phyloP scores from a whole-genome alignment of 495 filamentous ascomycete genomes.

The Pyronema omphalodes region DNA sequence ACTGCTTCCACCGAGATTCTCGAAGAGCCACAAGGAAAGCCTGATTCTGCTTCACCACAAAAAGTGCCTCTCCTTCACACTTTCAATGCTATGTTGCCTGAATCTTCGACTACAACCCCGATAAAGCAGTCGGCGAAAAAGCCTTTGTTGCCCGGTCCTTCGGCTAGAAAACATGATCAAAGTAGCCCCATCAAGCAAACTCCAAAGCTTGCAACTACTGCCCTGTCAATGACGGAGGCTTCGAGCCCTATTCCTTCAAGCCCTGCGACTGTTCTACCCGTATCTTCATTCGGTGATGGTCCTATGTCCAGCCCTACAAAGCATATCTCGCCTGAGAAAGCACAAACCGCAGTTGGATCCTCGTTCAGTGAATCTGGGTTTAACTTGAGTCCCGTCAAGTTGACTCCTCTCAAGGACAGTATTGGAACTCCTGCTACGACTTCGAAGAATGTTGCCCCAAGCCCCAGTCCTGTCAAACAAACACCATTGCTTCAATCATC shows the following conservation, averaged over 20 bases:
- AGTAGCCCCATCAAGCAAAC: neutral
- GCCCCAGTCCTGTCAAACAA: neutral
- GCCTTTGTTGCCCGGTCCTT: neutral
- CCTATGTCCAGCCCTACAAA: neutral
- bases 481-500: neutral
- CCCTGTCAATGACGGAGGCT: neutral
- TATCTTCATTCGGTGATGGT: neutral
- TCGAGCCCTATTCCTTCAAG: neutral
- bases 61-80: no score
- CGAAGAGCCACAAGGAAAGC: no score
- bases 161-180: neutral
- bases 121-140: no score
- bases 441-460: neutral
- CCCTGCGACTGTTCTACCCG: neutral
- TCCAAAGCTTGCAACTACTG: neutral
- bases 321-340: neutral
- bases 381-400: neutral
- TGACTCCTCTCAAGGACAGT: neutral
- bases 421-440: neutral
- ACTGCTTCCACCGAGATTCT: no score
- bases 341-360: neutral
- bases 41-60: no score
- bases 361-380: neutral
- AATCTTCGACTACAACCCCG: no score
- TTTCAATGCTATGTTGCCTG: no score